Evolutionary conservation across 2,329 filamentous ascomycete genomes (phyloP), one percentile per base, ranked within the genome.

Genomic region (Davidsoniella australis): DNA sequence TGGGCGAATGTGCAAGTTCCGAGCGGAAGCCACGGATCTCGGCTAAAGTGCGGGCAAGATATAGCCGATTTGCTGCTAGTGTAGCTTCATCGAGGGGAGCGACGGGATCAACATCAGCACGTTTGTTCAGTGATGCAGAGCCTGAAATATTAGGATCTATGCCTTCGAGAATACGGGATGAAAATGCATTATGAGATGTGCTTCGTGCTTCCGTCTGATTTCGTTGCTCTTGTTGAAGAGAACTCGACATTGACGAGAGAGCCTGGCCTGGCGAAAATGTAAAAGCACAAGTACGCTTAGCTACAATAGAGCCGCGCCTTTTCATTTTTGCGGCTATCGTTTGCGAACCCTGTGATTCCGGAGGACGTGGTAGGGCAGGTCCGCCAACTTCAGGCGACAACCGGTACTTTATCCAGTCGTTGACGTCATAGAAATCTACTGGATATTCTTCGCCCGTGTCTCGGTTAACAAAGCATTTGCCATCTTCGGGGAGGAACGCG

Each of bases 391-490:
- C 45, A 16, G 49, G 49, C 7, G 37, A 51, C 7, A 85, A 70
- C 26, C 78, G 73, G 61, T 85, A 78, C 54, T 83, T 80, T 49
- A 82, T 75, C 88, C 89, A 96, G 47, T 78, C 77, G 12, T 85
- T 70, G 0, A 78, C 67, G 57, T 89, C 72, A 64, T 87, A 93
- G 61, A 94, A 94, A 62, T 95, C 80, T 38, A 95, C 72, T 0
- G 72, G 78, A 58, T 89, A 93, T 55, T 83, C 74, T 59, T 93
- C 80, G 53, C 81, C 80, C 0, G 86, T 91, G 41, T 78, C 63
- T 57, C 81, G 85, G 65, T 95, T 81, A 58, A 94, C 71, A 61
- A 94, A 96, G 63, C 87, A 93, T 58, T 78, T 79, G 0, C 87
- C 87, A 56, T 91, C 81, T 51, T 94, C 81, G 0, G 89, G 89